Evolutionary conservation across 2,329 filamentous ascomycete genomes (phyloP).

Genomic region (Colletotrichum sp.): DNA sequence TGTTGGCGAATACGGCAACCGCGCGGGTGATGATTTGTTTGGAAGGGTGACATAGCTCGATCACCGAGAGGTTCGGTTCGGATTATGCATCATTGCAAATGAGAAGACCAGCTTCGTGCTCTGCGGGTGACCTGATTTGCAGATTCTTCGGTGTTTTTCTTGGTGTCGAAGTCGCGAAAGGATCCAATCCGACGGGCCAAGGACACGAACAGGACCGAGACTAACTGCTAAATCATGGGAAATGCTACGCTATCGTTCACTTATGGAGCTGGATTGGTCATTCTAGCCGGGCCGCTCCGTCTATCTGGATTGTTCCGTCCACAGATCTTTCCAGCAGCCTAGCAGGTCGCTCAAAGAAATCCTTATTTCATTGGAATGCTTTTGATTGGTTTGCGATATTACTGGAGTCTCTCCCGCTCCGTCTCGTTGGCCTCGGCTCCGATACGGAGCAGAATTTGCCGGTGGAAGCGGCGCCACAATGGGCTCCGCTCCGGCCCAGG

Average conservation of each 20-base stretch:
- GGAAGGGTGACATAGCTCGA: fast-evolving
- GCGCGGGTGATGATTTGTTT: neutral
- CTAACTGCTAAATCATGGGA: neutral
- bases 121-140: neutral
- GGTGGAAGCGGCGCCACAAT: neutral
- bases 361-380: neutral
- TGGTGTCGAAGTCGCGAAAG: neutral
- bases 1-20: neutral
- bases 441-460: neutral
- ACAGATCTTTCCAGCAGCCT: neutral
- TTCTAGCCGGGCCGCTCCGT: neutral
- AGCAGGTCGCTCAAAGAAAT: neutral
- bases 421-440: neutral
- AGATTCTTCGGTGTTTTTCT: neutral
- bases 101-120: neutral
- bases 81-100: neutral
- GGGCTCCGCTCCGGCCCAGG: neutral
- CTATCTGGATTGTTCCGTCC: neutral
- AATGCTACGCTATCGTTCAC: neutral
- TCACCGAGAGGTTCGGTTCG: neutral
- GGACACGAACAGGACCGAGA: neutral
- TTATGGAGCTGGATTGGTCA: neutral
- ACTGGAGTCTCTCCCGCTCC: neutral
- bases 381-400: neutral
- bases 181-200: neutral